Evolutionary conservation across 2,329 filamentous ascomycete species (phyloP).

Genomic region (Aureobasidium musti): DNA sequence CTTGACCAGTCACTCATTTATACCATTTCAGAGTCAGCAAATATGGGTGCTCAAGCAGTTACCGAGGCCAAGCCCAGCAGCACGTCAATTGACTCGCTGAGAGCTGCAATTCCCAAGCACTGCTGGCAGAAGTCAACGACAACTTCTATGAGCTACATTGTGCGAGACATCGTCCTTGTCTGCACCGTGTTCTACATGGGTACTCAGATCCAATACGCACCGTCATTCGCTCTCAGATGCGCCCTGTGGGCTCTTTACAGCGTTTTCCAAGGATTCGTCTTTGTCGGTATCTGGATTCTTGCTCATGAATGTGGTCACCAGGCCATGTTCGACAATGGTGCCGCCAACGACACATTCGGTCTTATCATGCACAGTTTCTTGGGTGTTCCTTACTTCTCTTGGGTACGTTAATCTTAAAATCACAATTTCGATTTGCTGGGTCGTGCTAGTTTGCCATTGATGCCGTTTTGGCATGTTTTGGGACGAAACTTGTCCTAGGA

Average conservation of each 20-base stretch:
- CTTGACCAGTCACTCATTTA: slow-evolving; percentile 20
- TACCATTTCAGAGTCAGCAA: slow-evolving; percentile 2
- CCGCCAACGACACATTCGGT: slow-evolving; percentile 63
- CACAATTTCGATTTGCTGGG: not conserved
- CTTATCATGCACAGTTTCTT: slow-evolving; percentile 67
- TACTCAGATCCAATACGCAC: slow-evolving; percentile 81
- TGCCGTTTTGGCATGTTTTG: not conserved
- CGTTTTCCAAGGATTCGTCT: slow-evolving; percentile 65
- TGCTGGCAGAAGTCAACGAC: slow-evolving; percentile 86
- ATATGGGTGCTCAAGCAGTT: slow-evolving; percentile 13
- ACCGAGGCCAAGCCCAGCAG: slow-evolving; percentile 4
- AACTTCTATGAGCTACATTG: slow-evolving; percentile 77
- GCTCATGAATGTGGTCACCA: slow-evolving; percentile 72
- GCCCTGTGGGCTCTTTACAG: slow-evolving; percentile 65
- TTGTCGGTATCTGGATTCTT: slow-evolving; percentile 70
- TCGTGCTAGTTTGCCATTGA: not conserved
- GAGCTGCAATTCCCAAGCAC: slow-evolving; percentile 84
- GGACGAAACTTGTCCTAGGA: not conserved
- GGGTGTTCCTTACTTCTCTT: slow-evolving; percentile 70
- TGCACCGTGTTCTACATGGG: slow-evolving; percentile 79
- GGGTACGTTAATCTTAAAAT: slow-evolving; percentile 43
- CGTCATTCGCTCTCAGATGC: slow-evolving; percentile 66
- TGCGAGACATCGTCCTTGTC: slow-evolving; percentile 73
- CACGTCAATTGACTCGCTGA: slow-evolving; percentile 23
- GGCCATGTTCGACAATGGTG: slow-evolving; percentile 61